Conservation (phyloP, 257 asterid species). For the Ophiorrhiza pumila region DNA sequence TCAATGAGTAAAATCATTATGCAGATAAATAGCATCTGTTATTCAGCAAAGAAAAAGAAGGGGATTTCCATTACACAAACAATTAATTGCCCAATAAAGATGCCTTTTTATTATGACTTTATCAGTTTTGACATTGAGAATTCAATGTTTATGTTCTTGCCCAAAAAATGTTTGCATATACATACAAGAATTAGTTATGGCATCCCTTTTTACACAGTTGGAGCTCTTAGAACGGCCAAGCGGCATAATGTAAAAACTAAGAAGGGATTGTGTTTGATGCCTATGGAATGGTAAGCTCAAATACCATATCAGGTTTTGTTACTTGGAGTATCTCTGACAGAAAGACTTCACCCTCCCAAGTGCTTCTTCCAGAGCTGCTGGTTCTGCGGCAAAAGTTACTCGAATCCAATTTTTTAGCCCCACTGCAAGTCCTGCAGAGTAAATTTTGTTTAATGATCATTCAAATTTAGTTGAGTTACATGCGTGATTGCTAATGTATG, state of each 20-base stretch:
- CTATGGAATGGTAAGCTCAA: background rate
- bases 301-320: conserved; percentile 16
- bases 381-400: conserved; percentile 69
- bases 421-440: conserved; percentile 61
- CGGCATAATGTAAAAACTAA: background rate
- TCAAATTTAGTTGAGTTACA: background rate
- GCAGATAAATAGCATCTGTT: background rate
- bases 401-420: conserved; percentile 77
- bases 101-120: background rate
- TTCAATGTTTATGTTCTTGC: background rate
- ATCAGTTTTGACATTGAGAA: background rate
- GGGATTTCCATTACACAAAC: background rate
- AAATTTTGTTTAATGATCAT: background rate
- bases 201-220: background rate
- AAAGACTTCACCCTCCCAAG: conserved; percentile 56
- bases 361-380: conserved; percentile 58
- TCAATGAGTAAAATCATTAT: background rate
- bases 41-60: background rate
- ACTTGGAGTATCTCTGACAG: conserved; percentile 51
- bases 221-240: background rate
- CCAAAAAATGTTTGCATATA: too few species aligned
- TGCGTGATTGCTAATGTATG: background rate
- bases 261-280: conserved; percentile 3
- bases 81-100: background rate
- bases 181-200: background rate